Evolutionary conservation across 768 basidiomycete species (phyloP).

Genomic region (Tulasnella sp.): DNA sequence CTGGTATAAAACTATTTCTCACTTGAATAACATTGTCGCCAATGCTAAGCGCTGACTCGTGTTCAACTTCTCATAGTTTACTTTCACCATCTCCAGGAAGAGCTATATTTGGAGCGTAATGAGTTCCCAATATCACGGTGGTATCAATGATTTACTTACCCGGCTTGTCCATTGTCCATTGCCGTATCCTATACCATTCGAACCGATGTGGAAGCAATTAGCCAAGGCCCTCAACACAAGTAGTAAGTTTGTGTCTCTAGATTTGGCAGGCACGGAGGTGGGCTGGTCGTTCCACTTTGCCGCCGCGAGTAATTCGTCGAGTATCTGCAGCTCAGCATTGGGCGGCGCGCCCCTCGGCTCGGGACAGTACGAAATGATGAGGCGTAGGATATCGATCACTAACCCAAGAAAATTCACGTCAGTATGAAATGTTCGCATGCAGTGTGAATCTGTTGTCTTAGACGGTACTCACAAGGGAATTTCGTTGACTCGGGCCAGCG

Average conservation of each 20-base stretch:
- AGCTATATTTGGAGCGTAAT: constrained; percentile 36
- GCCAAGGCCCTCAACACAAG: constrained; percentile 69
- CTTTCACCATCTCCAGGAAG: constrained; percentile 41
- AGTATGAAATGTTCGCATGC: not conserved
- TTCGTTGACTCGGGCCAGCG: constrained; percentile 15
- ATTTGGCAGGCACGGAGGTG: constrained; percentile 44
- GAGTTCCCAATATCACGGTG: constrained; percentile 3
- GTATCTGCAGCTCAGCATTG: constrained; percentile 25
- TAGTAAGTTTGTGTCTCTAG: constrained; percentile 75
- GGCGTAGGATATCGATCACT: constrained; percentile 82
- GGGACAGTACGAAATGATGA: constrained; percentile 36
- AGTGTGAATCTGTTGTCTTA: too few species aligned
- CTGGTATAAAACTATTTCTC: too few species aligned
- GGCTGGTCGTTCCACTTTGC: constrained; percentile 44
- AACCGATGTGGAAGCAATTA: constrained; percentile 52
- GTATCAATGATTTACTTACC: constrained; percentile 29
- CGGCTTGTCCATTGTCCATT: constrained; percentile 43
- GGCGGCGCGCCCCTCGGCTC: not conserved
- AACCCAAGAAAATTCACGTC: not conserved
- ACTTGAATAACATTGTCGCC: constrained; percentile 86
- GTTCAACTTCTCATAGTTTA: constrained; percentile 43
- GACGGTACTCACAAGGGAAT: constrained; percentile 8
- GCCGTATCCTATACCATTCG: constrained; percentile 26
- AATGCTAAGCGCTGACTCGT: constrained; percentile 68
- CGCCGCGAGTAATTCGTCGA: constrained; percentile 53